phyloP scores from a whole-genome alignment of 495 filamentous ascomycete genomes.

The Xylaria nigripes region DNA sequence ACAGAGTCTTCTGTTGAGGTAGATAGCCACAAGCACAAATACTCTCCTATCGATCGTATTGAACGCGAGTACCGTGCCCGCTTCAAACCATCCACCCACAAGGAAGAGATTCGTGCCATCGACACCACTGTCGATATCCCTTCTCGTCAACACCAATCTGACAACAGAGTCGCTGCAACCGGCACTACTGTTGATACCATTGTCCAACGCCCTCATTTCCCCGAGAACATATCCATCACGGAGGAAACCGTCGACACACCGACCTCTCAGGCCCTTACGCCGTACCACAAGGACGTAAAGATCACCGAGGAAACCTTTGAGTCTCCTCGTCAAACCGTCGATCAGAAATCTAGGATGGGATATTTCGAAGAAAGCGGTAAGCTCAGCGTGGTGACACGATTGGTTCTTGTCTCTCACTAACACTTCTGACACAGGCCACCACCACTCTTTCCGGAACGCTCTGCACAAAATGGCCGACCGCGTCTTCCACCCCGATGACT shows the following conservation, averaged over 20 bases:
- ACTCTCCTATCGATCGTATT: conserved; percentile 64
- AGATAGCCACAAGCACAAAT: conserved; percentile 41
- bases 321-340: conserved; percentile 28
- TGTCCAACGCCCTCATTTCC: conserved; percentile 13
- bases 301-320: conserved; percentile 36
- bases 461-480: conserved; percentile 77
- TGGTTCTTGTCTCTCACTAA: conserved; percentile 10
- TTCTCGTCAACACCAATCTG: conserved; percentile 13
- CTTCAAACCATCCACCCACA: conserved; percentile 48
- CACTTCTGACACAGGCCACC: conserved; percentile 51
- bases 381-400: conserved; percentile 9
- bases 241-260: conserved; percentile 45
- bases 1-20: conserved; percentile 58
- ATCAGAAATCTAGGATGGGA: conserved; percentile 70
- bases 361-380: conserved; percentile 93
- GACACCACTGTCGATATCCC: conserved; percentile 31
- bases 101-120: conserved; percentile 29
- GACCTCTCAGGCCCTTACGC: conserved; percentile 27
- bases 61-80: conserved; percentile 81
- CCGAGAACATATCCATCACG: conserved; percentile 30
- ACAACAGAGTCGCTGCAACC: conserved; percentile 10
- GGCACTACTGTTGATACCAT: conserved; percentile 31
- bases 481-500: conserved; percentile 61
- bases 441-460: conserved; percentile 89
- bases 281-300: conserved; percentile 29